A percentile compares a stretch with the other conserved stretches of the same genome.
Evolutionary conservation across 192 early-diverging fungal genomes (phyloP).

Genomic region (Entomortierella lignicola): DNA sequence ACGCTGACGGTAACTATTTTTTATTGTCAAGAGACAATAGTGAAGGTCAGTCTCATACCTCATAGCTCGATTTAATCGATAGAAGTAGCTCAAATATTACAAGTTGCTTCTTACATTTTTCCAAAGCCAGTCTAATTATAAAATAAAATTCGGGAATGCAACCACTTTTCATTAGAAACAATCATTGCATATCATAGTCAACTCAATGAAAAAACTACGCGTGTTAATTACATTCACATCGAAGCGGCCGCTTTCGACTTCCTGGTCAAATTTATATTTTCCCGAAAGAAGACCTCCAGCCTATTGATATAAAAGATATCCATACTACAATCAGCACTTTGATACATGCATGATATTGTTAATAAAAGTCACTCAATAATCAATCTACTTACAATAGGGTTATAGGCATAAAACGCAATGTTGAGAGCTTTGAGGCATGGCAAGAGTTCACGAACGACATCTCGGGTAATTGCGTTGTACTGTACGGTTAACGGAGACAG

Average conservation of each 20-base stretch:
- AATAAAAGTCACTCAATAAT: not conserved
- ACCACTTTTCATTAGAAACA: too few relatives aligned
- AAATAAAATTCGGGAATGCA: not conserved
- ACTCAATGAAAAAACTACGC: not conserved
- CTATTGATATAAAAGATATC: not conserved
- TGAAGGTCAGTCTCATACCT: not conserved
- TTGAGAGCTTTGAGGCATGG: slow-evolving; percentile 26
- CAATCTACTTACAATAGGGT: slow-evolving; percentile 21
- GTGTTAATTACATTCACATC: slow-evolving; percentile 19
- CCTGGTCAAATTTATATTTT: slow-evolving; percentile 17
- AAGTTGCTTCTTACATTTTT: slow-evolving; percentile 9
- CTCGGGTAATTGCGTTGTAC: slow-evolving; percentile 28
- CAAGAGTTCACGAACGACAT: slow-evolving; percentile 18
- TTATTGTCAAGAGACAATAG: not conserved
- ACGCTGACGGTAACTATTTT: slow-evolving; percentile 10
- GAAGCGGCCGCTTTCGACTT: slow-evolving; percentile 11
- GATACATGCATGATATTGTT: not conserved
- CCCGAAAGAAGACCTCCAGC: slow-evolving; percentile 28
- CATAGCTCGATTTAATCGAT: not conserved
- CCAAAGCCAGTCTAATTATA: not conserved
- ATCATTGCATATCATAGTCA: not conserved
- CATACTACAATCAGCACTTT: not conserved
- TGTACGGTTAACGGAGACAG: not conserved
- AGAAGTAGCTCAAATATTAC: not conserved
- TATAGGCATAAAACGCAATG: slow-evolving; percentile 34